Conservation (phyloP, 805 yeast genomes). For the Torulaspora franciscae region DNA sequence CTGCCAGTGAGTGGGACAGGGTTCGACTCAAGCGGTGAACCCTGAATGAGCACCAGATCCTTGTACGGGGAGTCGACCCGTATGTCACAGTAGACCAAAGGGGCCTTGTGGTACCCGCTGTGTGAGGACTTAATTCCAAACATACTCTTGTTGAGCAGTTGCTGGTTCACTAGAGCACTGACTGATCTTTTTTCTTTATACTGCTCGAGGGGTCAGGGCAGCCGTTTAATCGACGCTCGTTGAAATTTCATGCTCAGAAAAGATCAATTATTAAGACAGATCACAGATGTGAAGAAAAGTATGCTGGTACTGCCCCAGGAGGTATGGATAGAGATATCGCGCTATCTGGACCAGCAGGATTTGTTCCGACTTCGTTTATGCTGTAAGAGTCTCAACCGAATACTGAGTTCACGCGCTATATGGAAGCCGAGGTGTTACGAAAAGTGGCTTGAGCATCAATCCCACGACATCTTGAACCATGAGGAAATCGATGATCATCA, state of each 20-base stretch:
- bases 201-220: neutral
- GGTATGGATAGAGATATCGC: constrained; percentile 18
- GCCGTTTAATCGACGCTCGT: neutral
- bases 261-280: neutral
- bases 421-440: constrained; percentile 19
- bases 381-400: constrained; percentile 9
- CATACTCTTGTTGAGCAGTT: neutral
- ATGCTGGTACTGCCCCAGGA: constrained; percentile 15
- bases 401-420: constrained; percentile 9
- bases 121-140: constrained; percentile 8
- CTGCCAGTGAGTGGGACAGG: constrained; percentile 71
- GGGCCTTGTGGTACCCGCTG: constrained; percentile 4
- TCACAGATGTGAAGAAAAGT: neutral
- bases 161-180: neutral
- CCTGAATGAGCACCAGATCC: constrained; percentile 72
- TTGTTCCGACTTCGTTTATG: constrained; percentile 14
- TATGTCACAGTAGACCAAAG: constrained; percentile 32
- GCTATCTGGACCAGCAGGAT: constrained; percentile 11
- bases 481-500: neutral
- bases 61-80: constrained; percentile 37
- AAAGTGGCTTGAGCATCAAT: constrained; percentile 16
- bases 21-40: constrained; percentile 69
- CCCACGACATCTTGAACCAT: constrained; percentile 8
- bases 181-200: neutral
- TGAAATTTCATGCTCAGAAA: neutral